These are phyloP conservation scores for Oryza glaberrima DNA, from an alignment of 176 grass and related monocot species.

Conservation along the genomic window DNA sequence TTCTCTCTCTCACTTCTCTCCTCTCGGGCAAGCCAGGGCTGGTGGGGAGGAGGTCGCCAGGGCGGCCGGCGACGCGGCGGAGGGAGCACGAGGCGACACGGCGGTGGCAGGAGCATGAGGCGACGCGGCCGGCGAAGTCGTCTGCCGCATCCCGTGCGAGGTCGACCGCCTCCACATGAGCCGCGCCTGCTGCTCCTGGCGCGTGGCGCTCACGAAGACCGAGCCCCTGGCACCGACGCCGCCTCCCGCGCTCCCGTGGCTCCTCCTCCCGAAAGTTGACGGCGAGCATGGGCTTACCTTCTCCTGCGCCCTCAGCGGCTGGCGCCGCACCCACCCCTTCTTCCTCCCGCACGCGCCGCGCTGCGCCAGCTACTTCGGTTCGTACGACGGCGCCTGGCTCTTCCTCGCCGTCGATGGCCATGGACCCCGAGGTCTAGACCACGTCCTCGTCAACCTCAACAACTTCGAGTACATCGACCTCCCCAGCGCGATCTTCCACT, in stretches of 20 bases:
- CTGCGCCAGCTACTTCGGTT: conserved; percentile 11
- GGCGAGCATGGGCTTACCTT: too few relatives aligned
- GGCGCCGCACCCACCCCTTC: not conserved
- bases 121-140: too few relatives aligned
- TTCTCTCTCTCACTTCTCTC: too few relatives aligned
- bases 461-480: not conserved
- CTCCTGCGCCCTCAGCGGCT: not conserved
- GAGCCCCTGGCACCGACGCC: not conserved
- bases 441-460: not conserved
- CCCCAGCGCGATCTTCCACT: not conserved
- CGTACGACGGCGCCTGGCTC: not conserved
- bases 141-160: too few relatives aligned
- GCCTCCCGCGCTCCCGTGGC: not conserved
- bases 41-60: too few relatives aligned
- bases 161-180: too few relatives aligned
- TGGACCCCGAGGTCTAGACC: not conserved
- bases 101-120: too few relatives aligned
- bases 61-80: too few relatives aligned
- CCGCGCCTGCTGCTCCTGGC: not conserved
- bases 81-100: too few relatives aligned
- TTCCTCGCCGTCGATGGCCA: conserved; percentile 2
- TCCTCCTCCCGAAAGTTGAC: too few relatives aligned
- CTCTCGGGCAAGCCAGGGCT: too few relatives aligned
- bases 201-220: not conserved
- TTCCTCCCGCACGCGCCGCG: not conserved